phyloP scores from a whole-genome alignment of 2,329 filamentous ascomycete genomes.

The Phoma sp. region DNA sequence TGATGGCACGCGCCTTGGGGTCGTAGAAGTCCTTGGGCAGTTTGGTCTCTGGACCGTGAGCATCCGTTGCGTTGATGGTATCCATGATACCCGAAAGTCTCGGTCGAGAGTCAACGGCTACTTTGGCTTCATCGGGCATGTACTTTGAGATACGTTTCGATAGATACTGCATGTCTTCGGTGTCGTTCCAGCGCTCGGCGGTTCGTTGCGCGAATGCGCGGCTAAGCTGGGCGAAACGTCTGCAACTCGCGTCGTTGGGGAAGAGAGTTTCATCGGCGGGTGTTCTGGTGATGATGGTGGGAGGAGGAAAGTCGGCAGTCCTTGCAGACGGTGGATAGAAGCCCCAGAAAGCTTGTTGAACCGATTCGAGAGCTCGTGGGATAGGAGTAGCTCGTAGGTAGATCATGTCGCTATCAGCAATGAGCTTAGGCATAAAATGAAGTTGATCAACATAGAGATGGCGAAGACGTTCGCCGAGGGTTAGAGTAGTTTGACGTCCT shows the following conservation, averaged over 20 bases:
- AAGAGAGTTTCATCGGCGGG: slow-evolving; percentile 58
- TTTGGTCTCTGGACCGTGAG: slow-evolving; percentile 79
- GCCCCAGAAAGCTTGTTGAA: slow-evolving; percentile 58
- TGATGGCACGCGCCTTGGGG: slow-evolving; percentile 68
- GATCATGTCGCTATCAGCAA: slow-evolving; percentile 53
- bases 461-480: slow-evolving; percentile 56
- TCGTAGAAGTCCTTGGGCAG: slow-evolving; percentile 91
- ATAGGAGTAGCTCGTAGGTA: slow-evolving; percentile 57
- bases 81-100: slow-evolving; percentile 92
- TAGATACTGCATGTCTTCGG: slow-evolving; percentile 83
- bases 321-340: slow-evolving; percentile 55
- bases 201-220: slow-evolving; percentile 56
- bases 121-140: slow-evolving; percentile 74
- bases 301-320: slow-evolving; percentile 51
- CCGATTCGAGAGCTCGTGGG: slow-evolving; percentile 57
- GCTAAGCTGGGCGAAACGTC: slow-evolving; percentile 56
- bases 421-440: slow-evolving; percentile 54
- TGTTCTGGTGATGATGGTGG: slow-evolving; percentile 54
- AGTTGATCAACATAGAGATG: slow-evolving; percentile 59
- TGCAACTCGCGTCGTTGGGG: slow-evolving; percentile 58
- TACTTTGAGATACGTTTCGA: slow-evolving; percentile 79
- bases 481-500: slow-evolving; percentile 57
- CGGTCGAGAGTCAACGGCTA: slow-evolving; percentile 85
- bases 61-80: slow-evolving; percentile 85
- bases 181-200: slow-evolving; percentile 58